These are phyloP conservation scores for Jatropha multifida DNA, from an alignment of 441 rosid genomes.

Conservation along the genomic window DNA sequence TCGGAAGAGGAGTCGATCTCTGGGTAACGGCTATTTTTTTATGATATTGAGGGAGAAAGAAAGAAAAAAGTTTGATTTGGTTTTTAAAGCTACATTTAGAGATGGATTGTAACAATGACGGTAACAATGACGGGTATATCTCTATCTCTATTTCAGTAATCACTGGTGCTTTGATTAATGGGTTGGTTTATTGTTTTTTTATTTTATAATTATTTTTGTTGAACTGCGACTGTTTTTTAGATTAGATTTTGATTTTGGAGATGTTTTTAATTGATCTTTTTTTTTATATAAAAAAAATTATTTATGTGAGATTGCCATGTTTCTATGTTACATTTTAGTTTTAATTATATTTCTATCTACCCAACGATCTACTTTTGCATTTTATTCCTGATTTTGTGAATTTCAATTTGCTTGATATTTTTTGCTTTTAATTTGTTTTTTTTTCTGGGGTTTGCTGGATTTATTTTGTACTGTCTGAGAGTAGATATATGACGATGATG, in stretches of 20 bases:
- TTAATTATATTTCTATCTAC: neutral
- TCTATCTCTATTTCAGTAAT: neutral
- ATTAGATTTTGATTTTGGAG: neutral
- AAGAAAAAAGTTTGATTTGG: constrained; percentile 10
- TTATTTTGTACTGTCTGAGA: constrained; percentile 9
- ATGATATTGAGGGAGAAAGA: constrained; percentile 4
- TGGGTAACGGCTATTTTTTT: constrained; percentile 30
- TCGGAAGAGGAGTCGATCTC: constrained; percentile 12
- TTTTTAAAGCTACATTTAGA: constrained; percentile 6
- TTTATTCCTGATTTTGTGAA: constrained; percentile 3
- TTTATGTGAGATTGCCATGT: neutral
- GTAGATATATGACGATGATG: constrained; percentile 3
- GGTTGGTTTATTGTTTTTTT: constrained; percentile 11
- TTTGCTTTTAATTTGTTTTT: neutral
- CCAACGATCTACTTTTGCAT: neutral
- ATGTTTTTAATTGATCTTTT: neutral
- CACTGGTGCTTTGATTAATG: constrained; percentile 3
- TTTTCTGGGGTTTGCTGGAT: constrained; percentile 3
- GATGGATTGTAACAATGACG: constrained; percentile 48
- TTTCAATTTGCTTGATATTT: constrained; percentile 1
- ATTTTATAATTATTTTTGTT: neutral
- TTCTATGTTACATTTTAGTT: neutral
- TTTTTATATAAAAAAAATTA: neutral
- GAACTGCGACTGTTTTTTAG: neutral
- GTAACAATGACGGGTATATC: constrained; percentile 31